Conservation (phyloP, 2,329 filamentous ascomycete genomes). For the Cadophora sp. region DNA sequence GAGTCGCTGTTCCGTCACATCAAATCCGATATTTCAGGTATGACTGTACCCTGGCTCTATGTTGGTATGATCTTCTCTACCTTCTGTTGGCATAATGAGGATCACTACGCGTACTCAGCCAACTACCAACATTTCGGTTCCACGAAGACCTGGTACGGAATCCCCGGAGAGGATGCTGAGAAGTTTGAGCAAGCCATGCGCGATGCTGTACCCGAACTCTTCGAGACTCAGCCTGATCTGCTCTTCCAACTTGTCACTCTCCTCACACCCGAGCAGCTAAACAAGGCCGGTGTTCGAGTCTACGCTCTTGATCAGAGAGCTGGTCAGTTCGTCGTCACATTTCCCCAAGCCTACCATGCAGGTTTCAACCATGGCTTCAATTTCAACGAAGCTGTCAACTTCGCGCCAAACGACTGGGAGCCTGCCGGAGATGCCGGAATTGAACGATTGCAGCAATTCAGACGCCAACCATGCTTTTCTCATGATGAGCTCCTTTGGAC, state of each 20-base stretch:
- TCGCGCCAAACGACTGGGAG: slow-evolving; percentile 95
- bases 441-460: slow-evolving; percentile 83
- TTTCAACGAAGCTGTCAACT: slow-evolving; percentile 98
- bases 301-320: slow-evolving; percentile 96
- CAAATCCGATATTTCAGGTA: slow-evolving; percentile 97
- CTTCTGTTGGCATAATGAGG: slow-evolving; percentile 99
- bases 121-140: slow-evolving; percentile 99
- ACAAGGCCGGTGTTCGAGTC: slow-evolving; percentile 90
- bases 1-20: slow-evolving; percentile 97
- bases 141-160: slow-evolving; percentile 99
- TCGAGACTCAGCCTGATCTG: slow-evolving; percentile 95
- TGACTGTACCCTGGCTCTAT: slow-evolving; percentile 99
- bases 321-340: slow-evolving; percentile 95
- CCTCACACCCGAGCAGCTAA: slow-evolving; percentile 88
- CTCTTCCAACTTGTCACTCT: slow-evolving; percentile 98
- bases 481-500: slow-evolving; percentile 95
- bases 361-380: slow-evolving; percentile 99
- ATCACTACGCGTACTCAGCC: slow-evolving; percentile 96
- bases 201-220: slow-evolving; percentile 92
- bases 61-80: slow-evolving; percentile 99
- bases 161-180: slow-evolving; percentile 89
- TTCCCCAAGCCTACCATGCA: slow-evolving; percentile 95
- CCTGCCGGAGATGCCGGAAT: slow-evolving; percentile 88
- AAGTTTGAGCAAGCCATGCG: slow-evolving; percentile 97
- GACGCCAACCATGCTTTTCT: slow-evolving; percentile 94